Percentiles rank a stretch among this genome's conserved stretches.
These are phyloP conservation scores for Torrubiellomyces zombiae DNA, from an alignment of 2,329 filamentous ascomycete species.

Conservation along the genomic window DNA sequence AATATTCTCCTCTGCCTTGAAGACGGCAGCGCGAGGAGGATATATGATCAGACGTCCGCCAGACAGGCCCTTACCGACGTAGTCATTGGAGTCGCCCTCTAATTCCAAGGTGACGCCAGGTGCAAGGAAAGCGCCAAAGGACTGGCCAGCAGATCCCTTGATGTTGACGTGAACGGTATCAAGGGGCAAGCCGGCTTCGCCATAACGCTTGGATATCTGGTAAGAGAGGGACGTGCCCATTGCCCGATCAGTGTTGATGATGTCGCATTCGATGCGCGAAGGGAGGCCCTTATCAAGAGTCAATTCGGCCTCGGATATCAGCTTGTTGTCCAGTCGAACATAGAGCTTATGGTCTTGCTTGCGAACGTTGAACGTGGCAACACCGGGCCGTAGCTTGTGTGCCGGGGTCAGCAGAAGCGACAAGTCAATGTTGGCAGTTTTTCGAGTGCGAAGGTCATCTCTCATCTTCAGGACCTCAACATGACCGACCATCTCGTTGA, in stretches of 20 bases:
- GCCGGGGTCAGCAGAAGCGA: slow-evolving; percentile 87
- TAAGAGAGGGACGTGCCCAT: slow-evolving; percentile 90
- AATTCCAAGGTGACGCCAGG: slow-evolving; percentile 88
- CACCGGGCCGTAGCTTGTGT: slow-evolving; percentile 86
- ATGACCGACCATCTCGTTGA: slow-evolving; percentile 95
- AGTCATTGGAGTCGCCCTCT: slow-evolving; percentile 92
- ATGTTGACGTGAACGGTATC: slow-evolving; percentile 95
- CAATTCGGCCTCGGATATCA: slow-evolving; percentile 87
- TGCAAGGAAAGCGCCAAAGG: slow-evolving; percentile 86
- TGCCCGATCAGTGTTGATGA: slow-evolving; percentile 91
- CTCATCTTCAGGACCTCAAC: slow-evolving; percentile 75
- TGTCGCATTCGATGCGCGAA: slow-evolving; percentile 84
- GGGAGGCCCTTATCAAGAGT: slow-evolving; percentile 89
- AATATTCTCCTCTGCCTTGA: slow-evolving; percentile 92
- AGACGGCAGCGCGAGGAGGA: slow-evolving; percentile 75
- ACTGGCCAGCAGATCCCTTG: slow-evolving; percentile 90
- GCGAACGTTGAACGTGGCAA: slow-evolving; percentile 92
- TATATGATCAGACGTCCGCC: slow-evolving; percentile 89
- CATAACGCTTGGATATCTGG: slow-evolving; percentile 85
- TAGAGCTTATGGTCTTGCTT: slow-evolving; percentile 95
- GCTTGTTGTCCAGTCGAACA: slow-evolving; percentile 86
- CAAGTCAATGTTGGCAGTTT: slow-evolving; percentile 85
- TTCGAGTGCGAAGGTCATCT: slow-evolving; percentile 72
- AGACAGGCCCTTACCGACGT: slow-evolving; percentile 89
- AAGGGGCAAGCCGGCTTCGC: slow-evolving; percentile 72